Conservation (phyloP, 108 stramenopile species). For the Skeletonema grethae region DNA sequence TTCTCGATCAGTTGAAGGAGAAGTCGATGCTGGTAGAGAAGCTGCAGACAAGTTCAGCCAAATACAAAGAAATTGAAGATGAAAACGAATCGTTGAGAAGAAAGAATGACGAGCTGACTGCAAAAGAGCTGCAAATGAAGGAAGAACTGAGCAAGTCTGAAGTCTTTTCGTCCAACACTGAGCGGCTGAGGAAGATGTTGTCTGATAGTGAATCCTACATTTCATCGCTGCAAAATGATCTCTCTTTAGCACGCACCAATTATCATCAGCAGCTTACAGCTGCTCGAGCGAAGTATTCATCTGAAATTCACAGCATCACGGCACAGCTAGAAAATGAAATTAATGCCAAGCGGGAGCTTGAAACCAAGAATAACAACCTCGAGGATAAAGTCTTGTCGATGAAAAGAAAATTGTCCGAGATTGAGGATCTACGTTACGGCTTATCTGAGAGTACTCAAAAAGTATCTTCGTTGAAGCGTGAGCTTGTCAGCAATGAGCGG, state of each 20-base stretch:
- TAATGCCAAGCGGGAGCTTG: slow-evolving; percentile 16
- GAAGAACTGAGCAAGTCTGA: slow-evolving; percentile 27
- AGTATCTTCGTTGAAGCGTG: slow-evolving; percentile 11
- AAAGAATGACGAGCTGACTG: slow-evolving; percentile 32
- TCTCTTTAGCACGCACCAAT: slow-evolving; percentile 21
- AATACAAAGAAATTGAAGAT: slow-evolving; percentile 19
- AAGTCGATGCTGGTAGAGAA: slow-evolving; percentile 16
- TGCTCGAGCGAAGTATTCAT: slow-evolving; percentile 21
- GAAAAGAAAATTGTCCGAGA: slow-evolving; percentile 16
- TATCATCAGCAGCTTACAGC: slow-evolving; percentile 36
- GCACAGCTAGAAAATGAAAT: slow-evolving; percentile 5
- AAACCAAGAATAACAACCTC: slow-evolving; percentile 23
- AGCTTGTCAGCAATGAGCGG: slow-evolving; percentile 17
- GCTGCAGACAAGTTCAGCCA: slow-evolving; percentile 17
- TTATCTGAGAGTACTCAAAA: slow-evolving; percentile 13
- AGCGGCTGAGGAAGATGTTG: slow-evolving; percentile 37
- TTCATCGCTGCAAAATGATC: slow-evolving; percentile 35
- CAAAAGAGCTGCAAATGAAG: slow-evolving; percentile 17
- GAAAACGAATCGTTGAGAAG: slow-evolving; percentile 26
- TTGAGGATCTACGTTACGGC: slow-evolving; percentile 23
- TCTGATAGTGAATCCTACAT: slow-evolving; percentile 40
- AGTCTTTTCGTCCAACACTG: slow-evolving; percentile 25
- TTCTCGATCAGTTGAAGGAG: slow-evolving; percentile 30
- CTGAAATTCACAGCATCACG: slow-evolving; percentile 24
- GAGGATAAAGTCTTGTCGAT: slow-evolving; percentile 22